A percentile compares a stretch with the other conserved stretches of the same genome.
These are phyloP conservation scores for Selaginella tamariscina DNA, from an alignment of 75 land plant genomes.

Conservation along the genomic window DNA sequence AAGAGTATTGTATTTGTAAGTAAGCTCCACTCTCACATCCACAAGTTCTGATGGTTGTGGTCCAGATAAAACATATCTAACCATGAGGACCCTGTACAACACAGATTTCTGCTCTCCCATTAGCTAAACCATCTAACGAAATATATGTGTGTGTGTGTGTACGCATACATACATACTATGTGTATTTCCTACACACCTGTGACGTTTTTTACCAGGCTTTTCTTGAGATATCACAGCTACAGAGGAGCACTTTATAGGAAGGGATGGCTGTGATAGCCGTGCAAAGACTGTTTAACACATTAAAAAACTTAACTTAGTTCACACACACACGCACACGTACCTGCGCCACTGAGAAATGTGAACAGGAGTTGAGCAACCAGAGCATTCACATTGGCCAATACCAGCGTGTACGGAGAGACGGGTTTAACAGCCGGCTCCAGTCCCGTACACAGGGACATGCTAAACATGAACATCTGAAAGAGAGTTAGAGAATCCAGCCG, in stretches of 20 bases:
- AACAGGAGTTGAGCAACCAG: conserved; percentile 29
- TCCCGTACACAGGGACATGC: conserved; percentile 35
- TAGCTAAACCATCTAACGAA: not conserved
- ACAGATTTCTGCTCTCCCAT: not conserved
- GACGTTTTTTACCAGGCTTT: not conserved
- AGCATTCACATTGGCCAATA: conserved; percentile 36
- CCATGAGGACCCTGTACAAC: conserved; percentile 25
- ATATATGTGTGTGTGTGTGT: no score
- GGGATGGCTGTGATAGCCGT: conserved; percentile 38
- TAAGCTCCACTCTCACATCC: conserved; percentile 37
- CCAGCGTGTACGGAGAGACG: conserved; percentile 32
- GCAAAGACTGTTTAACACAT: conserved; percentile 28
- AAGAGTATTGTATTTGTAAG: conserved; percentile 30
- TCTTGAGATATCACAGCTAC: conserved; percentile 27
- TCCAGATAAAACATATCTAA: conserved; percentile 33
- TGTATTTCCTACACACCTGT: not conserved
- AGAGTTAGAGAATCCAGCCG: conserved; percentile 20
- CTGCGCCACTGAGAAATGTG: conserved; percentile 40
- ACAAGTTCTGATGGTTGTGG: conserved; percentile 41
- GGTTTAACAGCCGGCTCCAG: conserved; percentile 36
- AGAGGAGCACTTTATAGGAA: conserved; percentile 26
- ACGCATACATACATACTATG: no score
- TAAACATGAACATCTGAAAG: conserved; percentile 36
- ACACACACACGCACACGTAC: conserved; percentile 15
- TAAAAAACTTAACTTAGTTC: no score